Base-by-base conservation (phyloP, 768 basidiomycete genomes). In the Ramaria sp. region DNA sequence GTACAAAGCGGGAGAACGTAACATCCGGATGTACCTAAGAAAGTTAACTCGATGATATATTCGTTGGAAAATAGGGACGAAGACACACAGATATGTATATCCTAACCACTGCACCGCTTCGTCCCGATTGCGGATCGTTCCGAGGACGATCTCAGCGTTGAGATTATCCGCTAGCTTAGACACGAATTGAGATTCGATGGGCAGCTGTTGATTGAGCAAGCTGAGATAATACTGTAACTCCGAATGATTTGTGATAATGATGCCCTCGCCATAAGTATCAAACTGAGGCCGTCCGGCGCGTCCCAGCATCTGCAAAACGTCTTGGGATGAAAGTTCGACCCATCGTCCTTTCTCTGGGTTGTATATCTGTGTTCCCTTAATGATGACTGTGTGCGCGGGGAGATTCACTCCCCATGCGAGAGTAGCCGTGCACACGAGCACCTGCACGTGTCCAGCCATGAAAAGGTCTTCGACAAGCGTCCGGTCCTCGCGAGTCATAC, bases 351-450 rank as follows among this genome's bases (percentile, higher is more conserved):
- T 96, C 69, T 96, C 94, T 0, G 96, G 96, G 67, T 96, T 97
- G 70, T 98, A 99, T 58, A 98, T 94, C 70, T 98, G 94, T 0
- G 96, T 98, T n/a, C 96, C 96, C 67, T 98, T 99, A 76, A 99
- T 97, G 71, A 98, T 92, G 69, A 97, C 95, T 7, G 91, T 87
- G 60, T 98, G 96, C 1, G 94, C 95, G 3, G 96, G 96, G 0
- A 98, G 72, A 65, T 99, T 99, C 69, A 99, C 95, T 72, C 95
- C 96, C 96, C 96, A 99, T 0, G 96, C 96, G 36, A 99, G 83
- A 1, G 95, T 98, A 4, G 96, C 96, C 0, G 96, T 99, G 66
- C 91, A 96, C 42, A 96, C 91, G 24, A 99, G 75, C 0, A 98
- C 94, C 65, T 95, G 93, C 28, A 99, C 76, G 22, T 88, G 83